Base-by-base conservation (phyloP, 2,329 filamentous ascomycete species). In the Xylariaceae sp. region DNA sequence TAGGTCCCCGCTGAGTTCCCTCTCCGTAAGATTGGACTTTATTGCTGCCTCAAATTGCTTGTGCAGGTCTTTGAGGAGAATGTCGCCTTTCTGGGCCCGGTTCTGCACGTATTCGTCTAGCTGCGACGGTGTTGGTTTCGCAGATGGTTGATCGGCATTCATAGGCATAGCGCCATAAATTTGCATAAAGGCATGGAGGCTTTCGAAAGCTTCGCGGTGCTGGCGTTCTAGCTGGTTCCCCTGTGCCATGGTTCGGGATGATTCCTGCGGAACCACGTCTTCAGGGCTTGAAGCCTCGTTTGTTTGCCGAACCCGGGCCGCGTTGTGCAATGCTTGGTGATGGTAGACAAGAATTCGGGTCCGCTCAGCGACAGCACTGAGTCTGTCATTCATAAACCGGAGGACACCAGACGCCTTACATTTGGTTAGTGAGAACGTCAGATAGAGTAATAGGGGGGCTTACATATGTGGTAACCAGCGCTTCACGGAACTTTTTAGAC, bases 11-110 rank as follows among this genome's bases (percentile, higher is more conserved):
- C 60, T 60, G 3, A 65, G 57, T 29, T 63, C 64, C 13, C 48
- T 53, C 30, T 68, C 63, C 1, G 59, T 59, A 8, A 70, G 49
- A 4, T 59, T 49, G 2, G 61, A 49, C 48, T 66, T 65, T 4
- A 61, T 53, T 7, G 62, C 52, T 4, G 51, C 54, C 51, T 68
- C 67, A 49, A 66, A 68, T 21, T 59, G 50, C 15, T 54, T 44
- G 26, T 69, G 67, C 46, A 68, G 51, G 26, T 63, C 61, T 48
- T 58, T 55, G 44, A 58, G 53, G 21, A 65, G 40, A 8, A 58
- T 49, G 12, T 67, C 59, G 7, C 62, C 61, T 43, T 68, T 69
- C 21, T 49, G 58, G 9, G 61, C 56, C 8, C 67, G 62, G n/a
- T 59, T 55, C 15, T 54, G 53, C 9, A 67, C 58, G 36, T 64